Evolutionary conservation across 441 rosid species (phyloP), one percentile per base, ranked within the genome.

Genomic region (Daphne laureola): DNA sequence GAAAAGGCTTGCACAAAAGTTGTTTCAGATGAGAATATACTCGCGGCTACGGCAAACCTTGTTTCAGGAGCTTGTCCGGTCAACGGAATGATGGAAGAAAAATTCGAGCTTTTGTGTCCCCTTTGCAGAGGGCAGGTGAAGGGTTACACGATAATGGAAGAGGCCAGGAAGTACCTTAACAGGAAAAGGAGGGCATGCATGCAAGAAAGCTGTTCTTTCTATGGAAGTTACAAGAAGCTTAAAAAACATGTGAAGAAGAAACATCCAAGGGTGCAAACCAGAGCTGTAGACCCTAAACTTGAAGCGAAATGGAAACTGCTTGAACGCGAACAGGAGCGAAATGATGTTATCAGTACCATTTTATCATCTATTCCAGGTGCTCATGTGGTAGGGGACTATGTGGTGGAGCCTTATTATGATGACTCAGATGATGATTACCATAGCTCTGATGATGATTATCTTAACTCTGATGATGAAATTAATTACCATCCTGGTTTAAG

Each of bases 121-220:
- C 68, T 83, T 0, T 83, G 87, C 45, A 76, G 87, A 38, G 87
- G 91, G 50, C 83, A 78, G 57, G 87, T 83, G 65, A 81, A 81
- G 70, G 91, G 87, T 48, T 83, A 81, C 78, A 83, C 87, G 9
- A 80, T 81, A n/a, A 85, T 83, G 51, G 77, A 84, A 70, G 69
- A 62, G 17, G 83, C 84, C 3, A 67, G 87, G 50, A 61, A 61
- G 18, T 73, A 78, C 68, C 67, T 78, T 17, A 81, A 81, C 60
- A 55, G 70, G 51, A 81, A 78, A 68, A 81, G 73, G 53, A 77
- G 85, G 57, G 44, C 71, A 51, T 78, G 91, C 72, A 77, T 81
- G 87, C 80, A 84, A 51, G 85, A 84, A 4, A 71, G 55, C 11
- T 81, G 91, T 50, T 66, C 74, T 0, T 81, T 81, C 61, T 26